A percentile compares a stretch with the other conserved stretches of the same genome.
phyloP scores from a whole-genome alignment of 257 asterid genomes.

The Scutellaria baicalensis region DNA sequence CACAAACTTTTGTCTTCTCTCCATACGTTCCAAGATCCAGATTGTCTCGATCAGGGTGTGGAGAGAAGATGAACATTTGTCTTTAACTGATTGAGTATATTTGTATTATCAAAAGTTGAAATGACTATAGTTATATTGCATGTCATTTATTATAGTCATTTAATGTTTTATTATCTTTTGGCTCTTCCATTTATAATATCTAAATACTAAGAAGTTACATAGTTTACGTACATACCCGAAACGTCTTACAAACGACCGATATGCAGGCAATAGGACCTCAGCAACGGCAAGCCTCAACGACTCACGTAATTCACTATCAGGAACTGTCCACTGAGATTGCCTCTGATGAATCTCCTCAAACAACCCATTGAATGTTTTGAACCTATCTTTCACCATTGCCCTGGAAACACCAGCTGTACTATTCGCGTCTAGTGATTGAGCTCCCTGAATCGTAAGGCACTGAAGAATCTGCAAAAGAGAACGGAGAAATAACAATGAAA shows the following conservation, averaged over 20 bases:
- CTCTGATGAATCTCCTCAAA: conserved; percentile 97
- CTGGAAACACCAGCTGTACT: conserved; percentile 64
- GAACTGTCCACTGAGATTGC: conserved; percentile 98
- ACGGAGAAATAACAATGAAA: neutral
- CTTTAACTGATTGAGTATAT: too few species aligned
- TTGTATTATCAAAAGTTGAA: too few species aligned
- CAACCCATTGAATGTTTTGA: conserved; percentile 65
- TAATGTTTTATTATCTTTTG: neutral
- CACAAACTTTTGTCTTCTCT: too few species aligned
- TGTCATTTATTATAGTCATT: too few species aligned
- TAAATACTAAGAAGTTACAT: neutral
- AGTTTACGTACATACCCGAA: conserved; percentile 46
- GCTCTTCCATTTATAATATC: neutral
- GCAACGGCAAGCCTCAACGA: conserved; percentile 94
- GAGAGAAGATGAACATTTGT: too few species aligned
- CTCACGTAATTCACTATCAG: conserved; percentile 95
- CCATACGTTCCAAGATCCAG: too few species aligned
- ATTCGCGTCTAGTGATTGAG: conserved; percentile 32
- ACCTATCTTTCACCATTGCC: conserved; percentile 78
- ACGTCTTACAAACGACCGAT: conserved; percentile 75
- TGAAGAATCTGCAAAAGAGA: conserved; percentile 66
- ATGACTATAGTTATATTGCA: too few species aligned
- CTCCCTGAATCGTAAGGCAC: conserved; percentile 71
- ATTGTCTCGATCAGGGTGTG: too few species aligned
- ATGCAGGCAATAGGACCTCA: conserved; percentile 94